Percentiles rank a stretch among this genome's conserved stretches.
These are phyloP conservation scores for Coemansia asiatica DNA, from an alignment of 192 early-diverging fungal species.

Conservation along the genomic window DNA sequence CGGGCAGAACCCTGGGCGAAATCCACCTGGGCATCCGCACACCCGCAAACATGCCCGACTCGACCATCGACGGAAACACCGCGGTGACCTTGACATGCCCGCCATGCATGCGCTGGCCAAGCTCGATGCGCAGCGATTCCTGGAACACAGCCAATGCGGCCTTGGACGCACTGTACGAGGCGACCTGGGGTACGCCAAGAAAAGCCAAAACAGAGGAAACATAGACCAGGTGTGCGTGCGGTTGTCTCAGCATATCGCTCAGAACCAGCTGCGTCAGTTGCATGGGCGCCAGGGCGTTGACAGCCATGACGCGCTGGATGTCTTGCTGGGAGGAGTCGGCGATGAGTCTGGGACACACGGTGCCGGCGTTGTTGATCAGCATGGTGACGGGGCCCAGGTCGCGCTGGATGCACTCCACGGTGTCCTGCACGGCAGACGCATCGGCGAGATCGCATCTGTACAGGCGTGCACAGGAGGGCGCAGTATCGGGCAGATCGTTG, in stretches of 20 bases:
- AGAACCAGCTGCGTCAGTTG: constrained; percentile 69
- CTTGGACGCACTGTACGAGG: constrained; percentile 81
- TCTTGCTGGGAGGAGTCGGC: constrained; percentile 61
- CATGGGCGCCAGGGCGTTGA: constrained; percentile 73
- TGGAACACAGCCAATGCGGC: constrained; percentile 67
- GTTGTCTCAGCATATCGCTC: constrained; percentile 64
- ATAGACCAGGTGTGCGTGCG: constrained; percentile 76
- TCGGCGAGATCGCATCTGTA: constrained; percentile 48
- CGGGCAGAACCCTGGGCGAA: constrained; percentile 61
- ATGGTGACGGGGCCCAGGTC: constrained; percentile 73
- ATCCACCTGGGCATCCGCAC: constrained; percentile 60
- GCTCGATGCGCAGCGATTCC: constrained; percentile 78
- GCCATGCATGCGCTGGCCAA: constrained; percentile 56
- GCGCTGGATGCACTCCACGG: constrained; percentile 13
- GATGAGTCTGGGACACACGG: constrained; percentile 61
- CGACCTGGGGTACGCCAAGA: constrained; percentile 56
- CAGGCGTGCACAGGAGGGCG: constrained; percentile 6
- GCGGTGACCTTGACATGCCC: constrained; percentile 61
- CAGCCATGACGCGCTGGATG: constrained; percentile 60
- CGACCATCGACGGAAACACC: constrained; percentile 70
- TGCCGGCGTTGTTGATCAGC: constrained; percentile 81
- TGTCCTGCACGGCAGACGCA: constrained; percentile 9
- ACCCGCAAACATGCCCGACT: constrained; percentile 75
- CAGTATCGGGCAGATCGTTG: constrained; percentile 10
- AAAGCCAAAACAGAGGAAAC: constrained; percentile 33